Percentiles rank a stretch among this genome's conserved stretches.
These are phyloP conservation scores for Beauveria bassiana DNA, from an alignment of 2,329 filamentous ascomycete species.

Conservation along the genomic window DNA sequence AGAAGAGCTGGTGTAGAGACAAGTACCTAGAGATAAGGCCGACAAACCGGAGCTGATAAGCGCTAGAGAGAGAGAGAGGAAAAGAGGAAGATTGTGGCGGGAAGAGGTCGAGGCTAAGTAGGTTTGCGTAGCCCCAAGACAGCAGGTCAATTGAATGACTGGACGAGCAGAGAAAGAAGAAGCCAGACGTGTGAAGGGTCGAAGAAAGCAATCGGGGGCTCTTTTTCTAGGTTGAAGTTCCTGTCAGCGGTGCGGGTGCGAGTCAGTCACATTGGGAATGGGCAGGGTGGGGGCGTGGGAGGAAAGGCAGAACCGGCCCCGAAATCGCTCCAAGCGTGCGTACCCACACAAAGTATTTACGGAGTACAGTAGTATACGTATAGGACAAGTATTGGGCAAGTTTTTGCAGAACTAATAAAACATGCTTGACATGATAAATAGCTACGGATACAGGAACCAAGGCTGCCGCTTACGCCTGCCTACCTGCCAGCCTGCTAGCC, in stretches of 20 bases:
- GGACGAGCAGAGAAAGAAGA: not conserved
- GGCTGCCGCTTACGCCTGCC: too few species aligned
- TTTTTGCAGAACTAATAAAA: not conserved
- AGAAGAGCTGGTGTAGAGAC: not conserved
- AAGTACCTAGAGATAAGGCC: not conserved
- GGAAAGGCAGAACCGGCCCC: constrained; percentile 15
- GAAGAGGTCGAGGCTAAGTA: too few species aligned
- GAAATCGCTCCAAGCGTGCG: constrained; percentile 10
- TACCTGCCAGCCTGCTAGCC: too few species aligned
- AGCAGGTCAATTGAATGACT: not conserved
- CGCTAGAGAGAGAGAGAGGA: not conserved
- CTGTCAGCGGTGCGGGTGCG: not conserved
- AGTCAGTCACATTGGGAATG: constrained; percentile 1
- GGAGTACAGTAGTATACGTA: not conserved
- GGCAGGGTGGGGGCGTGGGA: not conserved
- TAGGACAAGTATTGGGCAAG: not conserved
- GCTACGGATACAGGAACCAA: too few species aligned
- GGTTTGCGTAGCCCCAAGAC: not conserved
- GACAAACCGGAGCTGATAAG: not conserved
- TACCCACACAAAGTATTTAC: not conserved
- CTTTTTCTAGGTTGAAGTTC: not conserved
- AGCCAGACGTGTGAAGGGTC: not conserved
- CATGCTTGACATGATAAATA: too few species aligned
- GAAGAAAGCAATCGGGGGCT: not conserved
- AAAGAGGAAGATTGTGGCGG: not conserved